Percentiles rank a stretch among this genome's conserved stretches.
These are phyloP conservation scores for Fusarium buharicum DNA, from an alignment of 2,329 filamentous ascomycete species.

Conservation along the genomic window DNA sequence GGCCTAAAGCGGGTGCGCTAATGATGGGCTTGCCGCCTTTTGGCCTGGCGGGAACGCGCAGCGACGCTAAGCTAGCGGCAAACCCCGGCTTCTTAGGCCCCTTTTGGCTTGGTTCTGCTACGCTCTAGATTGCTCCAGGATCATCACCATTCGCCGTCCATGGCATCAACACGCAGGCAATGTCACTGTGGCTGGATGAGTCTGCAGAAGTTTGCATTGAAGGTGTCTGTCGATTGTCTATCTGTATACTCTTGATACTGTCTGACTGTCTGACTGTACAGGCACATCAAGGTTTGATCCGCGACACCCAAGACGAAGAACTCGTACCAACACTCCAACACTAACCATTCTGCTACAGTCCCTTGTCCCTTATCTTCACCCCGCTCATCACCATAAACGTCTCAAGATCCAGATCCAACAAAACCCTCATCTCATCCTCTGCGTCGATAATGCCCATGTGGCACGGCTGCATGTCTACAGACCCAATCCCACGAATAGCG, in stretches of 20 bases:
- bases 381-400: background rate
- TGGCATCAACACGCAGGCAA: background rate
- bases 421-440: slow-evolving; percentile 1
- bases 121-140: slow-evolving; percentile 33
- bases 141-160: slow-evolving; percentile 21
- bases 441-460: slow-evolving; percentile 23
- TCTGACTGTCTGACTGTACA: too few relatives aligned
- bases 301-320: too few relatives aligned
- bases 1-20: slow-evolving; percentile 43
- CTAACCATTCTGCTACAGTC: background rate
- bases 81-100: slow-evolving; percentile 21
- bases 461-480: slow-evolving; percentile 25
- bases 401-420: slow-evolving; percentile 11
- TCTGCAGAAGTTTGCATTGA: background rate
- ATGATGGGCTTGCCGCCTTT: slow-evolving; percentile 35
- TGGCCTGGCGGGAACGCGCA: slow-evolving; percentile 34
- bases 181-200: too few relatives aligned
- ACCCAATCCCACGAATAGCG: slow-evolving; percentile 27
- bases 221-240: too few relatives aligned
- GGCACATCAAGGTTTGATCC: too few relatives aligned
- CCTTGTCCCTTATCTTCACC: background rate
- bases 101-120: slow-evolving; percentile 16
- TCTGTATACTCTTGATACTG: too few relatives aligned
- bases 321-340: too few relatives aligned
- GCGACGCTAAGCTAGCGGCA: slow-evolving; percentile 17